Evolutionary conservation across 1,284 basidiomycete species (phyloP).

Genomic region (Ganoderma lucidum): DNA sequence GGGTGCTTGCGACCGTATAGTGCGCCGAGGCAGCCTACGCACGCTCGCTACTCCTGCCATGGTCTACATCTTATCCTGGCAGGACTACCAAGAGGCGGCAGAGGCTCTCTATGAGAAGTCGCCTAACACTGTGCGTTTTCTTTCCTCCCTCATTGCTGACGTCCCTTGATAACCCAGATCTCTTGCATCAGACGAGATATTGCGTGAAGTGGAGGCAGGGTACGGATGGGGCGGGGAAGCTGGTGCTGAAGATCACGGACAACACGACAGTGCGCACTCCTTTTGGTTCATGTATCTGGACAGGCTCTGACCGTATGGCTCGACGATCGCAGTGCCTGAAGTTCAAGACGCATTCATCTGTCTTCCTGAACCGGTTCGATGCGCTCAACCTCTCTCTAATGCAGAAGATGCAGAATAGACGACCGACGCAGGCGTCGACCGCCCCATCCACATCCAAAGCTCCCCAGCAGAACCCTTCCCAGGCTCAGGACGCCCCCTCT

Average conservation of each 20-base stretch:
- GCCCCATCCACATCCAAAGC: slow-evolving; percentile 20
- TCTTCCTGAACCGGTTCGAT: slow-evolving; percentile 96
- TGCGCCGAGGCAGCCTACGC: slow-evolving; percentile 8
- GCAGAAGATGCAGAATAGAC: slow-evolving; percentile 81
- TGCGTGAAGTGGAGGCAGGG: slow-evolving; percentile 87
- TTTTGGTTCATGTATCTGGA: neutral
- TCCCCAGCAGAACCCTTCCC: slow-evolving; percentile 34
- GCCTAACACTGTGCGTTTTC: slow-evolving; percentile 70
- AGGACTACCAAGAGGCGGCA: slow-evolving; percentile 86
- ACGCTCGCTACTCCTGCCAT: slow-evolving; percentile 49
- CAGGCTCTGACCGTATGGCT: neutral
- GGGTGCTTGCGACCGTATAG: too few relatives aligned
- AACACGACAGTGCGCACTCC: slow-evolving; percentile 74
- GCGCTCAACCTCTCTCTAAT: slow-evolving; percentile 85
- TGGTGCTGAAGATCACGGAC: slow-evolving; percentile 93
- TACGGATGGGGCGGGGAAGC: slow-evolving; percentile 64
- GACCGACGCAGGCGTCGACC: slow-evolving; percentile 38
- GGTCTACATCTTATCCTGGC: slow-evolving; percentile 85
- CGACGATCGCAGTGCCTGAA: slow-evolving; percentile 80
- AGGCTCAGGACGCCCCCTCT: slow-evolving; percentile 33
- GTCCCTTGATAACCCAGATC: slow-evolving; percentile 19
- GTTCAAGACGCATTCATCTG: slow-evolving; percentile 92
- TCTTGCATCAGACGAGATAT: slow-evolving; percentile 74
- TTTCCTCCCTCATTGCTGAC: neutral
- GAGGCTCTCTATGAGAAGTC: slow-evolving; percentile 82